Base-by-base conservation (phyloP, 257 asterid genomes). In the Anisodus acutangulus region DNA sequence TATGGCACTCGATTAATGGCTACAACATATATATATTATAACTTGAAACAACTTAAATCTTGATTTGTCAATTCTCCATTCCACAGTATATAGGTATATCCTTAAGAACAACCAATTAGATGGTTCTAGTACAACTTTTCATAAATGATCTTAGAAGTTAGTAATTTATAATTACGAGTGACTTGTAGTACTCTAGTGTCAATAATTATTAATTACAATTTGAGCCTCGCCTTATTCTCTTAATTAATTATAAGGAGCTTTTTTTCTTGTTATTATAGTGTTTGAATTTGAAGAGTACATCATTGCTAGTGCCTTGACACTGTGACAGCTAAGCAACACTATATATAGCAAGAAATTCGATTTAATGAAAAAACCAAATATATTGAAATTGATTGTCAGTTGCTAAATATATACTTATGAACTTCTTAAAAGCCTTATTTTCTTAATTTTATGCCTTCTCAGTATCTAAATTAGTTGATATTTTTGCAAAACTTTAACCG, bases 11-110 rank as follows among this genome's bases (percentile, higher is more conserved):
- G 45, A 41, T 41, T 5, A 6, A 10, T 37, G 74, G 41, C 6
- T 16, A 71, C 79, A 57, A n/a, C 17, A 68, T 16, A 60, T n/a
- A 43, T 22, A 22, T 22, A 22, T 22, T n/a, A 5, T n/a, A 9
- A 17, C 8, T 41, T n/a, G 9, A 45, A 66, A 71, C 45, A 41
- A 41, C 3, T 41, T 2, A 71, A 43, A 71, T 71, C 79, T 71
- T 45, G 79, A 9, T 17, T 45, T 72, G 37, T 72, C 58, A n/a
- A 31, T 72, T 10, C 39, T 72, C 80, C 16, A 71, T 71, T n/a
- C 26, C 0, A 35, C 54, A 70, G 1, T 70, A 41, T 69, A 41
- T 39, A 11, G 31, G 54, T 68, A 13, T 53, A 53, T 53, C 58
- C 58, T 39, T 2, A 17, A 6, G 4, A 17, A 59, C 11, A 35